Percentiles rank a stretch among this genome's conserved stretches.
phyloP scores from a whole-genome alignment of 305 asterid species.

The Fraxinus paxiana region DNA sequence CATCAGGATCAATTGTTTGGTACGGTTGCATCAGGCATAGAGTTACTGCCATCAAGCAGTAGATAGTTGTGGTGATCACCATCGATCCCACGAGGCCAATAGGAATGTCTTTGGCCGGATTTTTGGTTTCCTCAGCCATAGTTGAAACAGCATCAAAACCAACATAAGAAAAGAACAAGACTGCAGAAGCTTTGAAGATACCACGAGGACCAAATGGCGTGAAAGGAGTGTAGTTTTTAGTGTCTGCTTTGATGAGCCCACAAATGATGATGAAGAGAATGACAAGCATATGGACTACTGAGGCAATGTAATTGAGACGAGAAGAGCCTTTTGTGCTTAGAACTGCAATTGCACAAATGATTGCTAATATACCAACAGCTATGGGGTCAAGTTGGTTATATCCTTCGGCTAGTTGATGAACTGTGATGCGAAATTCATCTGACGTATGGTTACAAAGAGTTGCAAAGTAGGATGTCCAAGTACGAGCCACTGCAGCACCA shows the following conservation, averaged over 20 bases:
- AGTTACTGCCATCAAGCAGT: conserved; percentile 20
- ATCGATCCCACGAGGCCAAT: conserved; percentile 87
- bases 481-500: neutral
- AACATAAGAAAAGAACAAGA: neutral
- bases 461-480: neutral
- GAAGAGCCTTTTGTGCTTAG: neutral
- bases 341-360: neutral
- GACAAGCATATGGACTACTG: neutral
- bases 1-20: conserved; percentile 44
- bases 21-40: conserved; percentile 73
- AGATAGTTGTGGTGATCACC: conserved; percentile 53
- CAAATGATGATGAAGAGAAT: neutral
- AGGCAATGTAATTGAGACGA: neutral
- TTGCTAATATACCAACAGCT: neutral
- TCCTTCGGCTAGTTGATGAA: neutral
- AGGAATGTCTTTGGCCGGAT: conserved; percentile 49
- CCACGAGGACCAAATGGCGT: neutral
- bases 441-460: neutral
- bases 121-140: neutral
- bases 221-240: neutral
- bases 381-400: neutral
- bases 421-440: neutral
- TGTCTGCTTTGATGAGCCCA: neutral
- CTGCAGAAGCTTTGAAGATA: neutral
- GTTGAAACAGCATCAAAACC: neutral